A percentile compares a stretch with the other conserved stretches of the same genome.
phyloP scores from a whole-genome alignment of 148 eudicot species.

The Vaccinium vitisidaea region DNA sequence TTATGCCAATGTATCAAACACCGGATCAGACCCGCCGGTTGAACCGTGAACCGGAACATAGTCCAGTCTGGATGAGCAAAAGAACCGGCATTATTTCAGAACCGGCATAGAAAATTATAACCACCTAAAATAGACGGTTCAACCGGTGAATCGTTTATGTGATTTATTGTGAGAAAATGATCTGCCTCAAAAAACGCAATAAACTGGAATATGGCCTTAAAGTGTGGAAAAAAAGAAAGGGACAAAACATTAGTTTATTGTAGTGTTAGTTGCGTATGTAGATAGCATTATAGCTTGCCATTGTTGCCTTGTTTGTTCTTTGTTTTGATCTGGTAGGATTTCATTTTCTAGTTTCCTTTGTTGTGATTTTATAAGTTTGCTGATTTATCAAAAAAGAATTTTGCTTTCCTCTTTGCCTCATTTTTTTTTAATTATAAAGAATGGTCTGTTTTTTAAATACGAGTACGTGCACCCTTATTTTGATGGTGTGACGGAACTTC shows the following conservation, averaged over 20 bases:
- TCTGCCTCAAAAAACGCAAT: too few relatives aligned
- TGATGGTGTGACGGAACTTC: constrained; percentile 73
- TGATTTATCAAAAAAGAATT: not conserved
- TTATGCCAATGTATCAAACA: too few relatives aligned
- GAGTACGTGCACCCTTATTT: constrained; percentile 95
- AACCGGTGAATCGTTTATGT: too few relatives aligned
- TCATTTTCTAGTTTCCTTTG: not conserved
- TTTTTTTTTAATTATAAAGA: constrained; percentile 46
- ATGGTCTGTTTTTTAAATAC: constrained; percentile 85
- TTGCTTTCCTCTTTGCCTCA: not conserved
- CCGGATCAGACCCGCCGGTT: too few relatives aligned
- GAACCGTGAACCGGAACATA: too few relatives aligned
- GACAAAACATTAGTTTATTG: not conserved
- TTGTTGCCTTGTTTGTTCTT: not conserved
- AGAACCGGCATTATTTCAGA: too few relatives aligned
- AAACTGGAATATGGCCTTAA: too few relatives aligned
- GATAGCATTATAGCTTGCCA: not conserved
- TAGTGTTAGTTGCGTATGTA: not conserved
- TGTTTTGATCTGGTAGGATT: not conserved
- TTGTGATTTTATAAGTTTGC: not conserved
- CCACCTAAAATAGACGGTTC: too few relatives aligned
- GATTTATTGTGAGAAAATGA: too few relatives aligned
- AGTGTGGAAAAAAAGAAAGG: too few relatives aligned
- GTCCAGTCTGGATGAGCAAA: too few relatives aligned
- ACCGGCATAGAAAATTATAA: too few relatives aligned